A percentile compares a stretch with the other conserved stretches of the same genome.
Evolutionary conservation across 2,329 filamentous ascomycete genomes (phyloP).

Genomic region (Chrysosporium keratinophilum): DNA sequence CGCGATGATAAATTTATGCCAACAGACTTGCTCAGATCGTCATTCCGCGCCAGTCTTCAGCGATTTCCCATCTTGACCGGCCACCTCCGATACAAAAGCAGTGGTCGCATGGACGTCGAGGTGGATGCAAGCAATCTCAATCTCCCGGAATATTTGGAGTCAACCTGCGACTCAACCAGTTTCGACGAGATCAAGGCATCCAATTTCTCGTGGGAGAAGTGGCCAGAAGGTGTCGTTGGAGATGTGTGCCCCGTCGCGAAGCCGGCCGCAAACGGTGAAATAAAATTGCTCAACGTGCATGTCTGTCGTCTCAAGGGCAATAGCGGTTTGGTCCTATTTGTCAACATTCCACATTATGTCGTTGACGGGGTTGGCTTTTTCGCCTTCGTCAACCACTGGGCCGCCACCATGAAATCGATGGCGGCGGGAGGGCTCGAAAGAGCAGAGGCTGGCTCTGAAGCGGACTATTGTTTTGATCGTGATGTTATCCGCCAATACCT

Average conservation of each 20-base stretch:
- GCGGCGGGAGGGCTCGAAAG: no score
- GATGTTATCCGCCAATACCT: not conserved
- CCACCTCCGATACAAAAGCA: not conserved
- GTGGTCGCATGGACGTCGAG: not conserved
- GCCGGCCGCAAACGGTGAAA: not conserved
- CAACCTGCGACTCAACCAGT: not conserved
- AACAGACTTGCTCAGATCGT: not conserved
- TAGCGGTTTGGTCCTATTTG: not conserved
- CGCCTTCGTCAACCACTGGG: slow-evolving; percentile 1
- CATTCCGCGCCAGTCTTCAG: not conserved
- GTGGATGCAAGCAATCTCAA: not conserved
- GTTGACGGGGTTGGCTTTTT: not conserved
- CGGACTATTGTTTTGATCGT: not conserved
- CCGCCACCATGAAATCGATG: not conserved
- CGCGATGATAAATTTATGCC: not conserved
- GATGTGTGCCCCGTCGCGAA: not conserved
- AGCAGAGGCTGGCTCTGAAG: no score
- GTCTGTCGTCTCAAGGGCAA: not conserved
- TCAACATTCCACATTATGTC: slow-evolving; percentile 1
- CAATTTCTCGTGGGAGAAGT: not conserved
- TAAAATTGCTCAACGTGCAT: slow-evolving; percentile 1
- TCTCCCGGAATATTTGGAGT: not conserved
- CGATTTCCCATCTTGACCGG: slow-evolving; percentile 1
- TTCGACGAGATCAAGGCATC: not conserved
- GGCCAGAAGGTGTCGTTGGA: not conserved